Percentiles rank a stretch among this genome's conserved stretches.
phyloP scores from a whole-genome alignment of 345 rosid genomes.

The Aegle marmelos region DNA sequence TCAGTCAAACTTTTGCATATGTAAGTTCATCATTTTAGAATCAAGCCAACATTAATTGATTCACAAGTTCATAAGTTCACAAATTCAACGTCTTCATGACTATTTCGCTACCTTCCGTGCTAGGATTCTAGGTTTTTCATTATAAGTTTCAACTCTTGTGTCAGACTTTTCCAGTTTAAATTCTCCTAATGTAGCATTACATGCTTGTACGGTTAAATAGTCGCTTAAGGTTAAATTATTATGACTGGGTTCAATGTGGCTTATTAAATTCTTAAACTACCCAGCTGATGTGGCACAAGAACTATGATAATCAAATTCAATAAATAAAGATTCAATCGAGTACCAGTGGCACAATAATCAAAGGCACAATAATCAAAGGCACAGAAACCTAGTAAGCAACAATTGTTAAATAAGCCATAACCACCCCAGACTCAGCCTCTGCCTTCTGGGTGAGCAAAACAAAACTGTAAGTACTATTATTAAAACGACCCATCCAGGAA shows the following conservation, averaged over 20 bases:
- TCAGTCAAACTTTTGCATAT: background rate
- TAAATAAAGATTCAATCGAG: background rate
- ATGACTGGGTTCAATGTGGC: background rate
- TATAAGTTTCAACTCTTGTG: background rate
- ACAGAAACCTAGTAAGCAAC: background rate
- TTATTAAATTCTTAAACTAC: background rate
- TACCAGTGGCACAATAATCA: background rate
- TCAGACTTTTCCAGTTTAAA: background rate
- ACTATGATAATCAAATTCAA: background rate
- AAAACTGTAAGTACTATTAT: background rate
- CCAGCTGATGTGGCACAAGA: background rate
- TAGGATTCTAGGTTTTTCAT: no score
- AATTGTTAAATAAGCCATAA: no score
- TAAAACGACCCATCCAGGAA: background rate
- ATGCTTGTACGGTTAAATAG: no score
- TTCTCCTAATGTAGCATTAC: background rate
- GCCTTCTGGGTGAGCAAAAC: no score
- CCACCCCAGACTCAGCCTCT: no score
- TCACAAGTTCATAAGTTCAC: no score
- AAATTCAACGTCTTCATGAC: no score
- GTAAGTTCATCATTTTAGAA: background rate
- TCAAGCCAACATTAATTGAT: background rate
- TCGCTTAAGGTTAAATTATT: background rate
- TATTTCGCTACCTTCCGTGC: no score
- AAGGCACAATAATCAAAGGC: background rate